These are phyloP conservation scores for Suillus weaverae DNA, from an alignment of 768 basidiomycete genomes.

Conservation along the genomic window DNA sequence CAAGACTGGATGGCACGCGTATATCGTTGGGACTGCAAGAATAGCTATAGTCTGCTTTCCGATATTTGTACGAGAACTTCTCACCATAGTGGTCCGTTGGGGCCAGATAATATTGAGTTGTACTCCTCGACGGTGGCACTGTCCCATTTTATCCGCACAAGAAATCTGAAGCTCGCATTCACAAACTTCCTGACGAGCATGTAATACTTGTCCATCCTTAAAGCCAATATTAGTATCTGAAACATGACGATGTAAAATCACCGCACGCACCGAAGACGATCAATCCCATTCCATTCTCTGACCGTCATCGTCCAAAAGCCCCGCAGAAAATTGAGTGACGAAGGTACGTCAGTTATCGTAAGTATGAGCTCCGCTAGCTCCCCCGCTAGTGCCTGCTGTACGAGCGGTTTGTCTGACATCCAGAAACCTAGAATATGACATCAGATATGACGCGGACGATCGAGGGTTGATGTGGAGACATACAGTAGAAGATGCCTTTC, in stretches of 20 bases:
- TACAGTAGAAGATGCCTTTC: slow-evolving; percentile 98
- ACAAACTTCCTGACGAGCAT: slow-evolving; percentile 90
- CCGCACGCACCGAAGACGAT: slow-evolving; percentile 72
- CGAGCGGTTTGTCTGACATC: slow-evolving; percentile 99
- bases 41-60: slow-evolving; percentile 7
- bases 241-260: not conserved
- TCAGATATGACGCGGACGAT: slow-evolving; percentile 2
- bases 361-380: slow-evolving; percentile 84
- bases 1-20: slow-evolving; percentile 73
- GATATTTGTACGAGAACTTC: slow-evolving; percentile 17
- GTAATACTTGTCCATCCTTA: slow-evolving; percentile 95
- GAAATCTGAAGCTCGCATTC: slow-evolving; percentile 80
- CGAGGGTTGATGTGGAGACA: slow-evolving; percentile 22
- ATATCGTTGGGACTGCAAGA: slow-evolving; percentile 60
- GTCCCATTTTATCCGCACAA: slow-evolving; percentile 74
- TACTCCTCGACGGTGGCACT: slow-evolving; percentile 53
- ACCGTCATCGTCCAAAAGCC: slow-evolving; percentile 93
- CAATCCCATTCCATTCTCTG: slow-evolving; percentile 92
- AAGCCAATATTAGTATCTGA: slow-evolving; percentile 13
- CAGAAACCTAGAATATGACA: slow-evolving; percentile 72
- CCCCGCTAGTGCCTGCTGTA: slow-evolving; percentile 87
- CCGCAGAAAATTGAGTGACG: slow-evolving; percentile 73
- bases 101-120: slow-evolving; percentile 60
- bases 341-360: slow-evolving; percentile 53
- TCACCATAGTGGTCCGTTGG: slow-evolving; percentile 87